These are phyloP conservation scores for Aspergillus bertholletiae DNA, from an alignment of 495 filamentous ascomycete species.

Conservation along the genomic window DNA sequence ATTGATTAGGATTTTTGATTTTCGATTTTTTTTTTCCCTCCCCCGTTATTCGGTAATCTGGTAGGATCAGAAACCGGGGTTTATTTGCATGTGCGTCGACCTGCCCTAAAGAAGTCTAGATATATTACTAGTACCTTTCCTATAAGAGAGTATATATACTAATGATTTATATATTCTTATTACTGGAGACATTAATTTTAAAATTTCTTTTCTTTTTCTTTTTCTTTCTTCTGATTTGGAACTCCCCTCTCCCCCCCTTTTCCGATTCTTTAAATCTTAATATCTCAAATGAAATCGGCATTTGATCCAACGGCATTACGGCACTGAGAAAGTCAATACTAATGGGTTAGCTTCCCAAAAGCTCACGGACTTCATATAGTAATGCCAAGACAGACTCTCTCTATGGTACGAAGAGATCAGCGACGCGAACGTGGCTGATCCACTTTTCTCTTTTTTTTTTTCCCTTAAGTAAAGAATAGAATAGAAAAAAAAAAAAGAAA, in stretches of 20 bases:
- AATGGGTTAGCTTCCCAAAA: not conserved
- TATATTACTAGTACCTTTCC: too few relatives aligned
- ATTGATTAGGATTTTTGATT: too few relatives aligned
- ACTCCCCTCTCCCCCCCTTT: too few relatives aligned
- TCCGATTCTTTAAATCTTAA: not conserved
- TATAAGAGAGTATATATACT: too few relatives aligned
- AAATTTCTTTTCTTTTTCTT: not conserved
- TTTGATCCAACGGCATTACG: not conserved
- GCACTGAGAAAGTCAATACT: too few relatives aligned
- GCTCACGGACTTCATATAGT: not conserved
- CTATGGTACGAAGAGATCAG: not conserved
- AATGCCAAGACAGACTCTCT: not conserved
- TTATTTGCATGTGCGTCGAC: not conserved
- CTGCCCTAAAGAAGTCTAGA: too few relatives aligned
- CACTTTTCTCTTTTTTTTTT: not conserved
- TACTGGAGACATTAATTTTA: too few relatives aligned
- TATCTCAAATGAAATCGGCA: not conserved
- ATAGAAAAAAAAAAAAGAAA: too few relatives aligned
- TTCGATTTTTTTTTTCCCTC: too few relatives aligned
- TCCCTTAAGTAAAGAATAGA: too few relatives aligned
- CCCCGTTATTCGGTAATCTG: too few relatives aligned
- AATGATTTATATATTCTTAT: too few relatives aligned
- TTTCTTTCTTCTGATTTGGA: not conserved
- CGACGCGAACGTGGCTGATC: conserved; percentile 4
- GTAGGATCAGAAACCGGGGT: not conserved